phyloP scores from a whole-genome alignment of 2,329 filamentous ascomycete genomes.

The Xylariaceae sp. region DNA sequence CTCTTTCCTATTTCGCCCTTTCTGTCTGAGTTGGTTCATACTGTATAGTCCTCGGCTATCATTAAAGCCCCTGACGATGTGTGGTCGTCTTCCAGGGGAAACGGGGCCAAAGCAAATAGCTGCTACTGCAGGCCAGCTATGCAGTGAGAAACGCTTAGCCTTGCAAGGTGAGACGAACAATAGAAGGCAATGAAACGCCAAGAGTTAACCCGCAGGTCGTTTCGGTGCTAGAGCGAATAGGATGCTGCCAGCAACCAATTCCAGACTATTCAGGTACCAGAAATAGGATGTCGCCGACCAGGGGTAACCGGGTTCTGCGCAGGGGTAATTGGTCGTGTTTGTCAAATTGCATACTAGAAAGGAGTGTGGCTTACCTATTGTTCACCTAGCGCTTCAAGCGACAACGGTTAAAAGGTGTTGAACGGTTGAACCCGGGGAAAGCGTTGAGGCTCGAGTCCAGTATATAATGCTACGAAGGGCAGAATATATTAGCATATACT shows the following conservation, averaged over 20 bases:
- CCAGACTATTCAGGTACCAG: constrained; percentile 6
- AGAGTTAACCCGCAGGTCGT: constrained; percentile 11
- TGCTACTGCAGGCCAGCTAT: neutral
- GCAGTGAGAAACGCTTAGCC: constrained; percentile 7
- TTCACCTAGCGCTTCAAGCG: too few species aligned
- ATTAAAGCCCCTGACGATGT: constrained; percentile 20
- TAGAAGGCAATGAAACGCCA: constrained; percentile 21
- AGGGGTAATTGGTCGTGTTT: too few species aligned
- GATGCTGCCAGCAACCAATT: constrained; percentile 10
- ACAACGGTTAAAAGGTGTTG: too few species aligned
- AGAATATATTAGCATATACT: too few species aligned
- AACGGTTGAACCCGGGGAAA: too few species aligned
- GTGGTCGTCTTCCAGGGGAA: constrained; percentile 13
- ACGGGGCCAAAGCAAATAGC: constrained; percentile 2
- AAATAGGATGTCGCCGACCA: constrained; percentile 23
- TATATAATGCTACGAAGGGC: too few species aligned
- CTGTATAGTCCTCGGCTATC: neutral
- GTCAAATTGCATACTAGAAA: too few species aligned
- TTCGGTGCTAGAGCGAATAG: constrained; percentile 20
- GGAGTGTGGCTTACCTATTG: neutral
- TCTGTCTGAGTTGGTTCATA: neutral
- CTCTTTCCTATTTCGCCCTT: constrained; percentile 1
- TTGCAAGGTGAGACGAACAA: neutral
- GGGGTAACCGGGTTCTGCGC: too few species aligned
- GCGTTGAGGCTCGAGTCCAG: too few species aligned